Evolutionary conservation across 169 alveolate species (phyloP).

Genomic region (Cytauxzoon felis): DNA sequence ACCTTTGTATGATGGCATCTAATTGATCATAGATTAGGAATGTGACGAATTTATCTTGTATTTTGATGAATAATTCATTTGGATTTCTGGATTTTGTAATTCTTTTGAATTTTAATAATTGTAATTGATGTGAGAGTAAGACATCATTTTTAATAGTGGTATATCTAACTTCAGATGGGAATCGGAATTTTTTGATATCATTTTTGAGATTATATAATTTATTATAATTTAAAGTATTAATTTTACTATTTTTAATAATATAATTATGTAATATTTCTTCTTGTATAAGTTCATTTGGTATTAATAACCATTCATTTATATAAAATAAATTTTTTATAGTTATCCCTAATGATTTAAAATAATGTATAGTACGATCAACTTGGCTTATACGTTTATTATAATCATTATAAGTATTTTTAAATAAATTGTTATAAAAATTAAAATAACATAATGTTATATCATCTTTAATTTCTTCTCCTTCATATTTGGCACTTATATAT

Average conservation of each 20-base stretch:
- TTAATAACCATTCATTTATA: conserved; percentile 36
- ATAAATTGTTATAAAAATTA: not conserved
- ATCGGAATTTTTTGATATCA: no score
- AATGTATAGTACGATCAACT: not conserved
- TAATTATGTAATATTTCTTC: conserved; percentile 28
- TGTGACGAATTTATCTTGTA: no score
- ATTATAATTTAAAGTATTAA: not conserved
- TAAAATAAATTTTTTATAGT: conserved; percentile 2
- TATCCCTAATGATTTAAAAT: conserved; percentile 24
- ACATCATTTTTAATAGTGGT: no score
- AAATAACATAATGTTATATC: not conserved
- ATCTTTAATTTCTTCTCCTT: not conserved
- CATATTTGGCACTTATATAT: conserved; percentile 38
- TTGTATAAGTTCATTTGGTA: conserved; percentile 25
- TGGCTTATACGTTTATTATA: no score
- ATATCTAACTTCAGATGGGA: no score
- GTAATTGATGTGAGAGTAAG: no score
- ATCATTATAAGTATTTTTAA: not conserved
- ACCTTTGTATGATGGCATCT: no score
- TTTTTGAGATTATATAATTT: no score
- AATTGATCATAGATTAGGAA: no score
- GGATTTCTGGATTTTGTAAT: no score
- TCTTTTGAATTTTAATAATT: no score
- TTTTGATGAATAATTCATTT: no score
- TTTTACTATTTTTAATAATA: not conserved